Base-by-base conservation (phyloP, 345 rosid genomes). In the Lenwebbia sp. region DNA sequence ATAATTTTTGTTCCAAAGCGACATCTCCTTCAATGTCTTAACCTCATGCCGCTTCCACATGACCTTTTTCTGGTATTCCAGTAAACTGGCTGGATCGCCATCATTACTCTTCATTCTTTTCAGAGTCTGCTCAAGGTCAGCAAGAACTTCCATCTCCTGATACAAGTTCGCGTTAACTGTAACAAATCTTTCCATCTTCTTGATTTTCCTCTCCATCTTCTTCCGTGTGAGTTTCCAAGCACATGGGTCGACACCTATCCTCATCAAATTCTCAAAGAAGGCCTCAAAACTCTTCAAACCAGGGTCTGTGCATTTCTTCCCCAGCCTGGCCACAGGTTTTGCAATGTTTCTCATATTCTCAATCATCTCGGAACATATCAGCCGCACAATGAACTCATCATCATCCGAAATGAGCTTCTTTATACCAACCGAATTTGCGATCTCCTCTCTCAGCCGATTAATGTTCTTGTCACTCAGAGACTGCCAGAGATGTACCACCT, bases 141-240 rank as follows among this genome's bases (percentile, higher is more conserved):
- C 88, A 51, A 97, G 93, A 88, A 93, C 87, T 91, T 97, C 99
- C 94, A 95, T 96, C 93, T 95, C 99, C 87, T 96, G 99, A 83
- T 95, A 95, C 83, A 97, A 88, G 84, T 89, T 92, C 10, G 94
- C 96, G 85, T 97, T 97, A 22, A 92, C 90, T 0, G 94, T 93
- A 84, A 97, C 91, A 57, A 92, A 96, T 28, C 91, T 94, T 86
- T 96, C 96, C 96, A 97, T 96, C 92, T 94, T 96, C 92, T 93
- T 96, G 21, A 89, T 94, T 88, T 96, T 96, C 60, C 87, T 90
- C 82, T 94, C 99, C 99, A 97, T 97, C 86, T 96, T 96, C 92
- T 91, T 95, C 89, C 89, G 87, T 8, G 93, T 83, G 89, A 94
- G 94, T 85, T 87, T 92, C 99, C 99, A 97, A 4, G 92, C 89